Percentiles rank a stretch among this genome's conserved stretches.
Evolutionary conservation across 2,329 filamentous ascomycete genomes (phyloP).

Genomic region (Hymenoscyphus albidus): DNA sequence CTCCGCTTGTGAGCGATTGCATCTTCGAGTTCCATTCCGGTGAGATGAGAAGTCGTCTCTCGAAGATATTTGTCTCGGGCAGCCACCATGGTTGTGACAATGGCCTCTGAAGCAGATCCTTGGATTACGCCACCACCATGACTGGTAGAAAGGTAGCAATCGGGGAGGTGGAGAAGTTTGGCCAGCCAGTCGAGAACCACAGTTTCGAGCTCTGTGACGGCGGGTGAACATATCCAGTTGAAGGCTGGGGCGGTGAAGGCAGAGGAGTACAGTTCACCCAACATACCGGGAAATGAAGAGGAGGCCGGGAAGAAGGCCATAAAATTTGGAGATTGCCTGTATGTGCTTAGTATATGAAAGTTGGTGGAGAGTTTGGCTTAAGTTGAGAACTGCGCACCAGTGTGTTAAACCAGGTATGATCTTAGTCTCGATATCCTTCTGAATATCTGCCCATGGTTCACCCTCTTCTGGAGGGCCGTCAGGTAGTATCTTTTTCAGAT

Average conservation of each 20-base stretch:
- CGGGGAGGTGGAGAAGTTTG: constrained; percentile 67
- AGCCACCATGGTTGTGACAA: constrained; percentile 82
- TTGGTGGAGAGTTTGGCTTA: background rate
- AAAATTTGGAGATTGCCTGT: constrained; percentile 81
- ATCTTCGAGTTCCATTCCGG: constrained; percentile 62
- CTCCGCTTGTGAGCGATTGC: constrained; percentile 62
- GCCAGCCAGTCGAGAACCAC: constrained; percentile 90
- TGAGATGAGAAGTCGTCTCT: constrained; percentile 50
- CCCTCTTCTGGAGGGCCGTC: constrained; percentile 57
- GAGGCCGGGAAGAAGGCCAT: constrained; percentile 92
- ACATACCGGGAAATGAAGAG: constrained; percentile 76
- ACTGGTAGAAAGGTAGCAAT: constrained; percentile 68
- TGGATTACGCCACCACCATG: constrained; percentile 90
- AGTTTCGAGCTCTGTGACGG: constrained; percentile 89
- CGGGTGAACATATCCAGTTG: constrained; percentile 95
- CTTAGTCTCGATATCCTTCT: constrained; percentile 75
- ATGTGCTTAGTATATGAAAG: background rate
- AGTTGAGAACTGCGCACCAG: constrained; percentile 49
- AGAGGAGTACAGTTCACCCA: constrained; percentile 88
- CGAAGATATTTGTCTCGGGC: constrained; percentile 76
- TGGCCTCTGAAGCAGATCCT: constrained; percentile 81
- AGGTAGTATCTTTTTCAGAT: constrained; percentile 77
- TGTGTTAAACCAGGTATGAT: constrained; percentile 92
- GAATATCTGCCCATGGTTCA: constrained; percentile 75
- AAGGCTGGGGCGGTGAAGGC: constrained; percentile 89